A percentile compares a stretch with the other conserved stretches of the same genome.
Conservation (phyloP, 352 stramenopile genomes). For the Phytophthora pini region DNA sequence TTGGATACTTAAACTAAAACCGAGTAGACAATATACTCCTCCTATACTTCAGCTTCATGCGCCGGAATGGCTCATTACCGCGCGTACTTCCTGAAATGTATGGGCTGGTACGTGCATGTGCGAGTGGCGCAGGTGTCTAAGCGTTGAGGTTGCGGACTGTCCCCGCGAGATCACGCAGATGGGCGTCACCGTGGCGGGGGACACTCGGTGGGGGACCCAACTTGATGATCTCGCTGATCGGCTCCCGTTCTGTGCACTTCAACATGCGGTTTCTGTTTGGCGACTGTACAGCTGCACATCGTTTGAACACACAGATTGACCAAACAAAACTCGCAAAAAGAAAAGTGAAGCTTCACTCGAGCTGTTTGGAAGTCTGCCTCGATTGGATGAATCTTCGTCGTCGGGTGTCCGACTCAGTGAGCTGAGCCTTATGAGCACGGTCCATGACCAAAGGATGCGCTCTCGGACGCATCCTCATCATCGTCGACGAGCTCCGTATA, state of each 20-base stretch:
- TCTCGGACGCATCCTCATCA: constrained; percentile 11
- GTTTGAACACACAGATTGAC: not conserved
- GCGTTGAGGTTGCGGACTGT: not conserved
- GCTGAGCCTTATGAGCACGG: constrained; percentile 4
- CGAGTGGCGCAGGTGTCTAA: not conserved
- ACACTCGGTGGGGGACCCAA: not conserved
- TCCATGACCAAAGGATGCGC: constrained; percentile 14
- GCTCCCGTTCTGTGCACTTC: constrained; percentile 24
- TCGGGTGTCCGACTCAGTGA: constrained; percentile 19
- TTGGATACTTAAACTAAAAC: not conserved
- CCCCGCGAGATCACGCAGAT: not conserved
- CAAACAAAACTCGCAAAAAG: not conserved
- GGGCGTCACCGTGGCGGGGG: not conserved
- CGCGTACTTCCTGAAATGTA: no score
- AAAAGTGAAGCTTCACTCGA: constrained; percentile 14
- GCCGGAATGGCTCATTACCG: constrained; percentile 8
- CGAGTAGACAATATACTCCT: not conserved
- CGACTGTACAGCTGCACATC: constrained; percentile 2
- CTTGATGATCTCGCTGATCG: constrained; percentile 2
- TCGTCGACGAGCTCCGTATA: constrained; percentile 26
- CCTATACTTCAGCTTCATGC: constrained; percentile 8
- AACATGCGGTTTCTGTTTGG: constrained; percentile 12
- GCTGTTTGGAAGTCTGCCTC: constrained; percentile 21
- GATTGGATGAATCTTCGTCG: constrained; percentile 14
- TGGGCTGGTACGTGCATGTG: no score